Evolutionary conservation across 140 eudicot species (phyloP).

Genomic region (Erigeron philadelphicus): DNA sequence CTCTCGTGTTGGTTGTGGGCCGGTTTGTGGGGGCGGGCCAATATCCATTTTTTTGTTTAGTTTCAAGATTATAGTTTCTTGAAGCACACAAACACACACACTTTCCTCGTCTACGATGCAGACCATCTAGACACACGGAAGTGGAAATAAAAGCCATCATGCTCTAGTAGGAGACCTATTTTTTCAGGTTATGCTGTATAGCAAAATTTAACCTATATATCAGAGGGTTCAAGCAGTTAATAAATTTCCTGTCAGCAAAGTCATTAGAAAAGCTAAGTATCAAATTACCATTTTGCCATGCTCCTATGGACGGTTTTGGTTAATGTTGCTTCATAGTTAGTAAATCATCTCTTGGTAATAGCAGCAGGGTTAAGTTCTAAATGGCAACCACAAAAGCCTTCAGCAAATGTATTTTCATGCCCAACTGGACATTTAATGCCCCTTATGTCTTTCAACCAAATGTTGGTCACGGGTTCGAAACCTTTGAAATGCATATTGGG

Average conservation of each 20-base stretch:
- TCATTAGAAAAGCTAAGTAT: not conserved
- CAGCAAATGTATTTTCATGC: no score
- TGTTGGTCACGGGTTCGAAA: no score
- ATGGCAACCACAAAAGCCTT: not conserved
- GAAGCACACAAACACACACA: not conserved
- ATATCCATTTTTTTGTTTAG: no score
- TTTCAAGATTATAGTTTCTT: not conserved
- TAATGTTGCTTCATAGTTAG: not conserved
- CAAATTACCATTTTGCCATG: not conserved
- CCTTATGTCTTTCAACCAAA: no score
- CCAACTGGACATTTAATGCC: no score
- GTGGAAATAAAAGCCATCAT: not conserved
- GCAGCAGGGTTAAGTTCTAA: not conserved
- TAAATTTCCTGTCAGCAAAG: not conserved
- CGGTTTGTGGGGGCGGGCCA: no score
- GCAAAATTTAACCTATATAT: not conserved
- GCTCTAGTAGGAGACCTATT: not conserved
- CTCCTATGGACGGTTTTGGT: constrained; percentile 2
- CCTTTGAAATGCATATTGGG: no score
- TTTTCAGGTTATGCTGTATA: constrained; percentile 7
- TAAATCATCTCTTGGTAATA: constrained; percentile 1
- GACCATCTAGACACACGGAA: not conserved
- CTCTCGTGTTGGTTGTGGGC: no score
- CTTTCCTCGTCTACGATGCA: not conserved
- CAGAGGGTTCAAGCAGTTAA: not conserved